phyloP scores from a whole-genome alignment of 23 red algal species.

The Gracilaria domingensis region DNA sequence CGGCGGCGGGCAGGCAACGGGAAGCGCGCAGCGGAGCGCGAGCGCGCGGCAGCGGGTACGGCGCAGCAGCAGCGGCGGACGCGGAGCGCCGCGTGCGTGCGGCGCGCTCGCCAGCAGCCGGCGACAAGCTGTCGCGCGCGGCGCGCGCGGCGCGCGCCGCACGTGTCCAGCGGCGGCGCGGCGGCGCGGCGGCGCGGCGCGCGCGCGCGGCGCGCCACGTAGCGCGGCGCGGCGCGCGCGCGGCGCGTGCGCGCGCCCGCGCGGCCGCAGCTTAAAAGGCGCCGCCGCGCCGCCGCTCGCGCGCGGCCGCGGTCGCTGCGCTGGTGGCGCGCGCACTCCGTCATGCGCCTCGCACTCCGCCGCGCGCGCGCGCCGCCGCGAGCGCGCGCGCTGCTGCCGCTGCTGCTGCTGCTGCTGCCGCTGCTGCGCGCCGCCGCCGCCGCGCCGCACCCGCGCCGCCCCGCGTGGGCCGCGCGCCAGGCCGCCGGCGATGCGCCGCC shows the following conservation, averaged over 20 bases:
- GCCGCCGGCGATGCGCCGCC: neutral
- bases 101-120: neutral
- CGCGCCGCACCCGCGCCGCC: neutral
- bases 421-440: neutral
- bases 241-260: neutral
- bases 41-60: neutral
- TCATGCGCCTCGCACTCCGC: neutral
- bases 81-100: neutral
- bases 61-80: neutral
- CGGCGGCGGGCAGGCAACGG: neutral
- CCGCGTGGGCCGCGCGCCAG: neutral
- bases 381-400: neutral
- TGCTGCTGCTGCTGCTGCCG: neutral
- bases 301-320: neutral
- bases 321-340: neutral
- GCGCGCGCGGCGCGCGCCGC: neutral
- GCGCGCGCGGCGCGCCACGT: neutral
- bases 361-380: neutral
- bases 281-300: neutral
- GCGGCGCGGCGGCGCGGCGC: constrained; percentile 8
- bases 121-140: neutral
- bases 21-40: neutral
- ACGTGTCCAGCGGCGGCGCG: neutral
- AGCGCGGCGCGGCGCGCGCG: neutral
- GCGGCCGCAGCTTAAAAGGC: too few relatives aligned